Evolutionary conservation across 306 rosid genomes (phyloP), one percentile per base, ranked within the genome.

Genomic region (Ormosia emarginata): DNA sequence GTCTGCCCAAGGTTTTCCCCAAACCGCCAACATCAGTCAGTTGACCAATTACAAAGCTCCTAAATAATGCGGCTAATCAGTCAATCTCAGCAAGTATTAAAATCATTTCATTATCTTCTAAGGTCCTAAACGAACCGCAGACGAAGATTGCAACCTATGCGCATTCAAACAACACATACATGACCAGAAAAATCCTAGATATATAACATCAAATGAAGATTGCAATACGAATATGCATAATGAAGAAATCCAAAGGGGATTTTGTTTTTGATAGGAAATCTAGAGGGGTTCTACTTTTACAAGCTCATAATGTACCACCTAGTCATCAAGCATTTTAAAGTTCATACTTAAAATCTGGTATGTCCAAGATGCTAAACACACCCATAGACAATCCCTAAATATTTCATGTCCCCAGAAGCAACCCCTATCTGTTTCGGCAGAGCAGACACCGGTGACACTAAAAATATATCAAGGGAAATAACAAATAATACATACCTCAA

Each of bases 401-500:
- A 59, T 50, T 67, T 77, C 24, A 67, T 39, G 24, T 53, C 67
- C 50, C 67, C 2, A 79, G 15, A 39, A 65, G 72, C 47, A 78
- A 32, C 83, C 66, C 73, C 81, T 41, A 47, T 37, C 56, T 29
- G 70, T 50, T 81, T 74, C 49, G 34, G 77, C 18, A 68, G 43
- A 72, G 61, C 32, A 55, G 39, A 56, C 49, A 80, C 33, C 12
- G 30, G 65, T 58, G 49, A 37, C 82, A 46, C 18, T 30, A 55
- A 79, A 71, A 77, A 39, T 8, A 82, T 29, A 68, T 8, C 5
- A 30, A 75, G 56, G 69, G 43, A 65, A 56, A 4, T 8, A 50
- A 2, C 9, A 67, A 77, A 66, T 46, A 77, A 59, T 75, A 77
- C 83, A 69, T 79, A 93, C 99, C 99, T 92, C 69, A 93, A 86